Evolutionary conservation across 371 early-diverging fungal genomes (phyloP), one percentile per base, ranked within the genome.

Genomic region (Zopfochytrium polystomum): DNA sequence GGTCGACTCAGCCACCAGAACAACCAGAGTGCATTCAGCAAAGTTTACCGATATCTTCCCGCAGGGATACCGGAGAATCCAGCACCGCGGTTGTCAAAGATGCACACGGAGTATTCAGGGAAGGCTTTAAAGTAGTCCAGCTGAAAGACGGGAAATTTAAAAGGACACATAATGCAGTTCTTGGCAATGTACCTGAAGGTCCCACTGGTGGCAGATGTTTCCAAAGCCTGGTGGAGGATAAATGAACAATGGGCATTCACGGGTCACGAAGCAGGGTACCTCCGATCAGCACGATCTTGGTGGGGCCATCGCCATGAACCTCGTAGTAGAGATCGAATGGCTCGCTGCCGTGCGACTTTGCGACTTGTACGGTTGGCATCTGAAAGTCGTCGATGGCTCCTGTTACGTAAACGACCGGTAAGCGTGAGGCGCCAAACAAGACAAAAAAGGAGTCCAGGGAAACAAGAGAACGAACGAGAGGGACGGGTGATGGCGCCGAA

Each of bases 81-180:
- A 55, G 82, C 80, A 27, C 90, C 92, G 56, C 90, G 73, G 74
- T 90, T 90, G 64, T 92, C 92, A 64, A 88, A 87, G 15, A 89
- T 80, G 55, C 88, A 81, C 2, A 87, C 80, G 15, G 85, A 84
- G 67, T 85, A 90, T 3, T 54, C n/a, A n/a, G n/a, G n/a, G n/a
- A n/a, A n/a, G n/a, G n/a, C n/a, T n/a, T n/a, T n/a, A n/a, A n/a
- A n/a, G n/a, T n/a, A n/a, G n/a, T n/a, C n/a, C n/a, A n/a, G n/a
- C n/a, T n/a, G n/a, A n/a, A n/a, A n/a, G n/a, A n/a, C n/a, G n/a
- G n/a, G n/a, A n/a, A n/a, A n/a, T n/a, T n/a, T n/a, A n/a, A n/a
- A n/a, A n/a, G n/a, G n/a, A n/a, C n/a, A n/a, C n/a, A n/a, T n/a
- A 45, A 3, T 60, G 53, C 5, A 57, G 62, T 22, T 50, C 31